These are phyloP conservation scores for Paraphysoderma sedebokerense DNA, from an alignment of 371 early-diverging fungal species.

Conservation along the genomic window DNA sequence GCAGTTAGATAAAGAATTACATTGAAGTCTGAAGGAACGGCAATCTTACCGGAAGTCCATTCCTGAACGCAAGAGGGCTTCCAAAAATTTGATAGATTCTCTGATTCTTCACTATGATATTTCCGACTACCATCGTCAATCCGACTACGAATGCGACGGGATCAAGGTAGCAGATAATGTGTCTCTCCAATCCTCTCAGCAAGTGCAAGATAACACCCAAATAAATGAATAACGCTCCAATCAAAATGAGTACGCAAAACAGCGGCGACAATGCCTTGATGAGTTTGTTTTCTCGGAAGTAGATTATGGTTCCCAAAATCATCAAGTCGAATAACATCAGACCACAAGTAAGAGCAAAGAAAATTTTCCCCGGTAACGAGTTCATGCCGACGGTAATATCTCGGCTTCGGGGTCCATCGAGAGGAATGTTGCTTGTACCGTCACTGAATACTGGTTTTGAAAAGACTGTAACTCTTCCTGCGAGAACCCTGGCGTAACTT, in stretches of 20 bases:
- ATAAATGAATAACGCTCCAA: not conserved
- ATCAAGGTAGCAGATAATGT: not conserved
- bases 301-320: not conserved
- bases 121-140: not conserved
- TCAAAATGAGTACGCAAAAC: not conserved
- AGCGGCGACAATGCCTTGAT: not conserved
- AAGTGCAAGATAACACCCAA: not conserved
- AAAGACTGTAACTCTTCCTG: not conserved
- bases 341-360: no score
- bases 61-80: not conserved
- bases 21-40: no score
- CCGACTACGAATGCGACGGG: not conserved
- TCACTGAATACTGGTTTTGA: not conserved
- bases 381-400: not conserved
- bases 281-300: not conserved
- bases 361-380: not conserved
- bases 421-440: no score
- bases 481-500: no score
- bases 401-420: no score
- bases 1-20: no score
- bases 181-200: not conserved
- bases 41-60: not conserved
- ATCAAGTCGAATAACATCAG: not conserved
- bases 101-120: not conserved
- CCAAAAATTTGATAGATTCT: not conserved